Conservation (phyloP, 805 yeast genomes). For the Kazachstania taianensis region DNA sequence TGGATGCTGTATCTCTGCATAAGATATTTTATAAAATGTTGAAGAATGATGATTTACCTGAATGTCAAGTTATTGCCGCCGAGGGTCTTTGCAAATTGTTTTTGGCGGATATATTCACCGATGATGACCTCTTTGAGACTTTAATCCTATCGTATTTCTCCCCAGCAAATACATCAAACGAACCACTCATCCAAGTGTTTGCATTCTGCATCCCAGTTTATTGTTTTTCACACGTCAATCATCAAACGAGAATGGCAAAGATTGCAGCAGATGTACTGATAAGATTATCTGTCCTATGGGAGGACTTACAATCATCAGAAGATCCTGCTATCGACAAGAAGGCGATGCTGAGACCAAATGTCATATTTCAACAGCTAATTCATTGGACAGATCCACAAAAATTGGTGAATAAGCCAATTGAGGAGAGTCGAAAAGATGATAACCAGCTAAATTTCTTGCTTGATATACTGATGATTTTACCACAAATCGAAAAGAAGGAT, state of each 20-base stretch:
- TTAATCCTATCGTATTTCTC: constrained; percentile 67
- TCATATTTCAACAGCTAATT: constrained; percentile 58
- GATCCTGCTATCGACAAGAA: constrained; percentile 19
- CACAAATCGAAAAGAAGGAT: constrained; percentile 39
- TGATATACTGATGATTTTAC: constrained; percentile 43
- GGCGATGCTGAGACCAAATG: constrained; percentile 35
- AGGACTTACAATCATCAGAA: constrained; percentile 29
- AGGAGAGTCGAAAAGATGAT: constrained; percentile 33
- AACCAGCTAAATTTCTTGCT: constrained; percentile 48
- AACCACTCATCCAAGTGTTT: constrained; percentile 63
- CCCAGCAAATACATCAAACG: constrained; percentile 52
- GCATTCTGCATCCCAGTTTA: constrained; percentile 85
- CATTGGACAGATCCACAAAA: constrained; percentile 80
- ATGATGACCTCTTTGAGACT: constrained; percentile 61
- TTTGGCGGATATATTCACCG: constrained; percentile 63
- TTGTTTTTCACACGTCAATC: constrained; percentile 61
- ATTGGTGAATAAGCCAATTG: constrained; percentile 40
- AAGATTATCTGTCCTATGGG: constrained; percentile 42
- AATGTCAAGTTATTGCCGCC: constrained; percentile 69
- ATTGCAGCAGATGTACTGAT: constrained; percentile 58
- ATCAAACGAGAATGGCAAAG: constrained; percentile 56
- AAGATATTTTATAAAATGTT: constrained; percentile 60
- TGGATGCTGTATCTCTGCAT: constrained; percentile 57
- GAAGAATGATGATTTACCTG: constrained; percentile 45
- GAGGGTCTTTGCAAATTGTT: constrained; percentile 79